Evolutionary conservation across 2,329 filamentous ascomycete species (phyloP).

Genomic region (Mycosphaerella sp.): DNA sequence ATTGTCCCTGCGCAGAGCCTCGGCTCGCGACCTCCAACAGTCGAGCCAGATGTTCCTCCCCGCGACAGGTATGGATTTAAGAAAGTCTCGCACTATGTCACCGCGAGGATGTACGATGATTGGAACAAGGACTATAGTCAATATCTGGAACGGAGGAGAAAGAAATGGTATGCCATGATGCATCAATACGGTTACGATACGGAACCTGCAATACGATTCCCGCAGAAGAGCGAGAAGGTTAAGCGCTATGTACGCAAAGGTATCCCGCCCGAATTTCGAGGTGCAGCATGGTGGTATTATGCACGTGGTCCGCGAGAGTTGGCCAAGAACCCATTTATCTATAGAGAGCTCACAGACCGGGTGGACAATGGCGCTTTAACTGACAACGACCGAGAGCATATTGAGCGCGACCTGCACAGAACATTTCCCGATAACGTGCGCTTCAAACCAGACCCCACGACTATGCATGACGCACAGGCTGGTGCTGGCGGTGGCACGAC

Average conservation of each 20-base stretch:
- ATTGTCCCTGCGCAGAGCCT: constrained; percentile 11
- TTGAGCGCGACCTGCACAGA: constrained; percentile 86
- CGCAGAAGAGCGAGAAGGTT: constrained; percentile 70
- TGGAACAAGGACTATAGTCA: constrained; percentile 72
- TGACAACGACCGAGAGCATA: constrained; percentile 75
- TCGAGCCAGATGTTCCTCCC: constrained; percentile 28
- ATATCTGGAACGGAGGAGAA: constrained; percentile 65
- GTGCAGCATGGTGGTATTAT: constrained; percentile 97
- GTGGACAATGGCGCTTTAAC: constrained; percentile 56
- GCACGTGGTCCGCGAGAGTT: constrained; percentile 77
- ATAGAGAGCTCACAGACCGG: constrained; percentile 61
- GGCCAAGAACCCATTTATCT: constrained; percentile 68
- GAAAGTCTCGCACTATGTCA: constrained; percentile 75
- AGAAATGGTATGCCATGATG: constrained; percentile 76
- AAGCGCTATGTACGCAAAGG: constrained; percentile 90
- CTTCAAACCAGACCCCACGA: constrained; percentile 63
- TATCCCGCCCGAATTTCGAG: constrained; percentile 87
- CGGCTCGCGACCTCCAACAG: constrained; percentile 6
- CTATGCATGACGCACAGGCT: constrained; percentile 30
- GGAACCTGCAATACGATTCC: constrained; percentile 65
- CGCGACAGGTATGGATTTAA: constrained; percentile 90
- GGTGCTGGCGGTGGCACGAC: constrained; percentile 25
- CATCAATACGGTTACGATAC: constrained; percentile 69
- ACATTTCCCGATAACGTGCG: constrained; percentile 92
- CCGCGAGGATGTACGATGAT: constrained; percentile 66